Percentiles rank a stretch among this genome's conserved stretches.
These are phyloP conservation scores for Solanum corneliomulleri DNA, from an alignment of 257 asterid species.

Conservation along the genomic window DNA sequence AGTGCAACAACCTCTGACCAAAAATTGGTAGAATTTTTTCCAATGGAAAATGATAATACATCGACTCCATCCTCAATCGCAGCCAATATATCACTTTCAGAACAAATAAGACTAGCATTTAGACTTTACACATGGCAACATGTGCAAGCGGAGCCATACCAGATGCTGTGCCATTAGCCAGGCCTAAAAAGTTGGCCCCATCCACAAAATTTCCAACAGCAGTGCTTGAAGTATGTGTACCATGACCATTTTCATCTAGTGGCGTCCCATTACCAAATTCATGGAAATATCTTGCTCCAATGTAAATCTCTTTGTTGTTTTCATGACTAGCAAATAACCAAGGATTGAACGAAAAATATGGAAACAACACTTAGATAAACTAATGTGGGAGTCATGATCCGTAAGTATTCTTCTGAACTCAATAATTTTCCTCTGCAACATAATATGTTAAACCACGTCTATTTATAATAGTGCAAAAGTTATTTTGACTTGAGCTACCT, in stretches of 20 bases:
- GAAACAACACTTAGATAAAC: background rate
- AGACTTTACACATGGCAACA: conserved; percentile 15
- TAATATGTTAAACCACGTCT: background rate
- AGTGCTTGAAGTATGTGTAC: conserved; percentile 21
- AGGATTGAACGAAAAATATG: background rate
- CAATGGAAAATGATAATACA: conserved; percentile 16
- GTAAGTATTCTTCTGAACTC: background rate
- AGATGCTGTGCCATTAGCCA: conserved; percentile 19
- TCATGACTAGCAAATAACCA: background rate
- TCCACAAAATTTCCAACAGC: conserved; percentile 20
- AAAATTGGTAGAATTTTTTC: background rate
- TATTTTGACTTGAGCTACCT: background rate
- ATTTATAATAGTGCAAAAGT: background rate
- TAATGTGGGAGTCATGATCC: background rate
- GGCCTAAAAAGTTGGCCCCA: conserved; percentile 1
- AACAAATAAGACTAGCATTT: background rate
- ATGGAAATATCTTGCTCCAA: conserved; percentile 11
- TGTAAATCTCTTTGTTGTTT: background rate
- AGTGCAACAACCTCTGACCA: conserved; percentile 7
- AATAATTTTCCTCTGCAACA: background rate
- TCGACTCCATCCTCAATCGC: conserved; percentile 29
- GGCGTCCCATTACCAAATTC: background rate
- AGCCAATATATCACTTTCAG: conserved; percentile 10
- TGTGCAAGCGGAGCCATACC: conserved; percentile 29
- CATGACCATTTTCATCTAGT: conserved; percentile 15